phyloP scores from a whole-genome alignment of 805 yeast genomes.

The Spathaspora boniae region DNA sequence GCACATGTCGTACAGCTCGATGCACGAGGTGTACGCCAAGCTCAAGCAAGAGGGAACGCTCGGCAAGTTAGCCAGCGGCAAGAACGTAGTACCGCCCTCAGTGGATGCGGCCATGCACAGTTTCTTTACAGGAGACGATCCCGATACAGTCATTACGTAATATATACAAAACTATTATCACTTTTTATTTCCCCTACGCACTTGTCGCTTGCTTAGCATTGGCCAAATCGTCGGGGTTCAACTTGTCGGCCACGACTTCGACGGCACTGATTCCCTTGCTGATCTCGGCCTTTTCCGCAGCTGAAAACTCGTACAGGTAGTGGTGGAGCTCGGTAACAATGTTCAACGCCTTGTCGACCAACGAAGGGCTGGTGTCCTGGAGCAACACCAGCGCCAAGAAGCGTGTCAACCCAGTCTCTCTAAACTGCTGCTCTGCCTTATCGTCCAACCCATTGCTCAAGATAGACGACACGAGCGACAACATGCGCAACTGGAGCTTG shows the following conservation, averaged over 20 bases:
- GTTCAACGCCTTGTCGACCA: slow-evolving; percentile 56
- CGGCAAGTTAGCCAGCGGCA: slow-evolving; percentile 41
- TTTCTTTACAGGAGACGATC: slow-evolving; percentile 49
- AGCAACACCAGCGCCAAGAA: slow-evolving; percentile 29
- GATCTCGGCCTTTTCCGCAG: slow-evolving; percentile 38
- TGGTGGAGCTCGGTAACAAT: slow-evolving; percentile 45
- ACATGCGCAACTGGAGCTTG: slow-evolving; percentile 50
- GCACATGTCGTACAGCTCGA: slow-evolving; percentile 35
- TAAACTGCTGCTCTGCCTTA: slow-evolving; percentile 39
- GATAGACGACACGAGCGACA: slow-evolving; percentile 58
- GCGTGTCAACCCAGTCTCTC: slow-evolving; percentile 28
- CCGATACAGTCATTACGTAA: slow-evolving; percentile 35
- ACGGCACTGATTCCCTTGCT: slow-evolving; percentile 33
- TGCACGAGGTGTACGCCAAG: slow-evolving; percentile 29
- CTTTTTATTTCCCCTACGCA: background rate
- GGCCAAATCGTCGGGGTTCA: slow-evolving; percentile 53
- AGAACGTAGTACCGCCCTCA: slow-evolving; percentile 46
- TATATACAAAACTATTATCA: background rate
- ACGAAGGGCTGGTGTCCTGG: slow-evolving; percentile 40
- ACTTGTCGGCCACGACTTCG: slow-evolving; percentile 42
- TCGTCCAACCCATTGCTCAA: slow-evolving; percentile 49
- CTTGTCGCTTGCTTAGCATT: slow-evolving; percentile 43
- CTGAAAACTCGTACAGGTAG: slow-evolving; percentile 41
- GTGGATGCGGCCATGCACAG: slow-evolving; percentile 47
- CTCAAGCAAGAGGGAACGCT: slow-evolving; percentile 27